Base-by-base conservation (phyloP, 2,329 filamentous ascomycete genomes). In the Rhynchosporium agropyri region DNA sequence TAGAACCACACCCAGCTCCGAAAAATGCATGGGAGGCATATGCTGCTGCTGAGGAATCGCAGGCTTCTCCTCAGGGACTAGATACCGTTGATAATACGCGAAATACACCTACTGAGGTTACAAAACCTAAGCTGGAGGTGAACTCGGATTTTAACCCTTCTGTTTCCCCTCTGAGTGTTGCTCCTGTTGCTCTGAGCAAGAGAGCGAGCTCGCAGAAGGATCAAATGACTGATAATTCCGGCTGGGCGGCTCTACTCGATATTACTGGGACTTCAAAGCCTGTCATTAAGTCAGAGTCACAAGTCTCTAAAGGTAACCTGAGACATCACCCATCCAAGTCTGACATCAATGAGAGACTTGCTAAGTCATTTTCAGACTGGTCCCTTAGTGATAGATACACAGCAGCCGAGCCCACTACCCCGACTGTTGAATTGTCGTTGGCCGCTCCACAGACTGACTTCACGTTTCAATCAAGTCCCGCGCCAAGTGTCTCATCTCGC, bases 301-400 rank as follows among this genome's bases (percentile, higher is more conserved):
- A 54, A 20, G 51, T 26, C 26, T 8, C 40, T 4, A 57, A 46
- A 57, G 40, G 54, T 57, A 56, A 7, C 13, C 13, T 57, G 8
- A 26, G 40, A 42, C 54, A 57, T 26, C 42, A 28, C 12, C 54
- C 54, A 2, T 48, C 56, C 10, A 49, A 48, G 10, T 58, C 56
- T 29, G 56, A 58, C 40, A 49, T 58, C 20, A 49, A 58, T 43
- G 58, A 53, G 13, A 38, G 58, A 26, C 49, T 60, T 46, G 58
- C 58, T 54, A 46, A 60, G 29, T 43, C 50, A 46, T 55, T 60
- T 12, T 38, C 50, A 55, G 58, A 36, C 33, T 36, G 49, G 26
- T 26, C 54, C 4, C 28, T 54, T 31, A 28, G 54, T 20, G 36
- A 33, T 20, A 58, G 43, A 26, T 3, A 40, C 7, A 9, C 15